Percentiles rank a stretch among this genome's conserved stretches.
phyloP scores from a whole-genome alignment of 164 flowering plant genomes.

The Hamamelis virginiana region DNA sequence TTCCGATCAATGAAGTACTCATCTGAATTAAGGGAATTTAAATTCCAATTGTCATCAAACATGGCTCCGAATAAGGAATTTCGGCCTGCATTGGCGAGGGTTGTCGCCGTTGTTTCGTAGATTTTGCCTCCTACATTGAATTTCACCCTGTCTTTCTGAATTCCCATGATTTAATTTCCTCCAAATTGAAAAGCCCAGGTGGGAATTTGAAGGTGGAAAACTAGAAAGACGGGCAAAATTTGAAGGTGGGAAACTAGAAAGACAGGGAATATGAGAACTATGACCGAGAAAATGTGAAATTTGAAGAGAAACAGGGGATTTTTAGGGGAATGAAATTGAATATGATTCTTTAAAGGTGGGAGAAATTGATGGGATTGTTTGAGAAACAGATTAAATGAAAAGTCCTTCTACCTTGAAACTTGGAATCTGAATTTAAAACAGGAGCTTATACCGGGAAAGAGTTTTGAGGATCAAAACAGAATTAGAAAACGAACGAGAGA shows the following conservation, averaged over 20 bases:
- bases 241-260: not conserved
- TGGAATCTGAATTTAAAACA: not conserved
- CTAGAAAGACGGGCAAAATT: not conserved
- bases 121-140: constrained; percentile 82
- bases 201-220: not conserved
- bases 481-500: not conserved
- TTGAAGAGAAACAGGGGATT: not conserved
- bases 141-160: constrained; percentile 53
- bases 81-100: constrained; percentile 78
- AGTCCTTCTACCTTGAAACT: not conserved
- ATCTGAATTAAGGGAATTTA: constrained; percentile 25
- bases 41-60: constrained; percentile 75
- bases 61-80: constrained; percentile 72
- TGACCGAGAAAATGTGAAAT: no score
- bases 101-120: constrained; percentile 83
- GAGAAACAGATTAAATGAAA: not conserved
- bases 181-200: constrained; percentile 16
- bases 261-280: no score
- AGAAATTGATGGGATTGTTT: not conserved
- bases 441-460: no score
- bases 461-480: no score
- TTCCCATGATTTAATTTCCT: constrained; percentile 37
- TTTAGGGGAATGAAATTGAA: not conserved
- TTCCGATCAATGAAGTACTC: constrained; percentile 77
- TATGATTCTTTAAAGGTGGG: not conserved